These are phyloP conservation scores for Solanum stenotomum DNA, from an alignment of 257 asterid genomes.

Conservation along the genomic window DNA sequence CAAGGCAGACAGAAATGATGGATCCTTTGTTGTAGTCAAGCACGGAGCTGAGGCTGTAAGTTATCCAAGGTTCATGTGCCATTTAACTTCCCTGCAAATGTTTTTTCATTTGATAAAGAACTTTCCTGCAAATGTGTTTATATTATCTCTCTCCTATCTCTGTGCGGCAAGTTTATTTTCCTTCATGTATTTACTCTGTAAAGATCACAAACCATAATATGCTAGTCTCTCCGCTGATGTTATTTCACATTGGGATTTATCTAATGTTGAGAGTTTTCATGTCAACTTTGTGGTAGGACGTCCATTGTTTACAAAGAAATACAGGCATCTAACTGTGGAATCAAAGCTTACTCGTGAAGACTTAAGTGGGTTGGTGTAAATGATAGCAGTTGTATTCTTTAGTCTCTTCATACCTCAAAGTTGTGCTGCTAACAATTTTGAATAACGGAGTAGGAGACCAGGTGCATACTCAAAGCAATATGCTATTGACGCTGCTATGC, in stretches of 20 bases:
- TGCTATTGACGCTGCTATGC: slow-evolving; percentile 51
- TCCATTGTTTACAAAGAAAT: neutral
- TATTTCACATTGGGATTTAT: neutral
- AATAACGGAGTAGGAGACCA: slow-evolving; percentile 56
- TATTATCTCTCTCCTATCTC: neutral
- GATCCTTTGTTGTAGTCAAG: neutral
- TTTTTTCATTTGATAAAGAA: too few species aligned
- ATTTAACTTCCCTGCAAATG: neutral
- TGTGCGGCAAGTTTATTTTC: neutral
- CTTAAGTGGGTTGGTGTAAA: slow-evolving; percentile 55
- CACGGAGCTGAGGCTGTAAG: neutral
- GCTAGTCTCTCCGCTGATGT: neutral
- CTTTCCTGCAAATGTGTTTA: neutral
- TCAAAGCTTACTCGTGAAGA: slow-evolving; percentile 65
- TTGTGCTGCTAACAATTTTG: slow-evolving; percentile 3
- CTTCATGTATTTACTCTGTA: neutral
- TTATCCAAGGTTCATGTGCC: neutral
- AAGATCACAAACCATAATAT: neutral
- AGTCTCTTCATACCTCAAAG: neutral
- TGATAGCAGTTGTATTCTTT: neutral
- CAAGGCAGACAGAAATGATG: neutral
- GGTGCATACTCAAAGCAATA: slow-evolving; percentile 56
- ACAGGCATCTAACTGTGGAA: slow-evolving; percentile 59
- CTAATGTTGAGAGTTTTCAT: neutral
- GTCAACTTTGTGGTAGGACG: neutral